Evolutionary conservation across 2,329 filamentous ascomycete species (phyloP).

Genomic region (Ascochyta clinopodiicola): DNA sequence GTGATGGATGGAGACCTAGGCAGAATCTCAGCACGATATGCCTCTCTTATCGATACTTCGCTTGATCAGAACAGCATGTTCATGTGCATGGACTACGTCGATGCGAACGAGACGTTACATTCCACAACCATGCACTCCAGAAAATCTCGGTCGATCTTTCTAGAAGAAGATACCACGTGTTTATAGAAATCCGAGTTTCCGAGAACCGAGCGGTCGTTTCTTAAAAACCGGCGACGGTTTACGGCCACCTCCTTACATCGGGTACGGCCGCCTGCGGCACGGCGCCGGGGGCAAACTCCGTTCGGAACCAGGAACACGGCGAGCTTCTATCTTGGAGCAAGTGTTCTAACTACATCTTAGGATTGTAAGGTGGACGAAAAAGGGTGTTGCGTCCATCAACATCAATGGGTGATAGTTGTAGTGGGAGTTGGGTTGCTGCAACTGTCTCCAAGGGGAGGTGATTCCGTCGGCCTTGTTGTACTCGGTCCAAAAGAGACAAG

Average conservation of each 20-base stretch:
- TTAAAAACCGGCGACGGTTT: conserved; percentile 21
- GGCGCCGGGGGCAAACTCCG: conserved; percentile 49
- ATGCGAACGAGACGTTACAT: no score
- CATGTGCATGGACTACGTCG: no score
- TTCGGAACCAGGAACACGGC: not conserved
- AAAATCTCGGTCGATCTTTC: no score
- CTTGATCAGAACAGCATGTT: no score
- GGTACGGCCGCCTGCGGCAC: conserved; percentile 58
- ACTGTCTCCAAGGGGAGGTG: conserved; percentile 32
- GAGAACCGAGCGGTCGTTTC: no score
- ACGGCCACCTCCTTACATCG: conserved; percentile 57
- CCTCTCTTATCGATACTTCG: no score
- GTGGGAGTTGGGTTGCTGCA: conserved; percentile 22
- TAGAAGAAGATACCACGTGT: no score
- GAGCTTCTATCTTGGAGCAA: conserved; percentile 44
- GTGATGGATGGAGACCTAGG: no score
- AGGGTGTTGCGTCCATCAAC: conserved; percentile 47
- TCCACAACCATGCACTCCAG: no score
- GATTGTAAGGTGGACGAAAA: conserved; percentile 53
- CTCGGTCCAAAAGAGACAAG: conserved; percentile 29
- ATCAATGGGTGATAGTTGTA: conserved; percentile 26
- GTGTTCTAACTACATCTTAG: conserved; percentile 49
- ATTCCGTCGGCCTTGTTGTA: conserved; percentile 36
- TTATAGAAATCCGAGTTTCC: no score
- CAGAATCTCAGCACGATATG: no score